A percentile compares a stretch with the other conserved stretches of the same genome.
phyloP scores from a whole-genome alignment of 2,329 filamentous ascomycete species.

The Colletotrichum euphorbiae region DNA sequence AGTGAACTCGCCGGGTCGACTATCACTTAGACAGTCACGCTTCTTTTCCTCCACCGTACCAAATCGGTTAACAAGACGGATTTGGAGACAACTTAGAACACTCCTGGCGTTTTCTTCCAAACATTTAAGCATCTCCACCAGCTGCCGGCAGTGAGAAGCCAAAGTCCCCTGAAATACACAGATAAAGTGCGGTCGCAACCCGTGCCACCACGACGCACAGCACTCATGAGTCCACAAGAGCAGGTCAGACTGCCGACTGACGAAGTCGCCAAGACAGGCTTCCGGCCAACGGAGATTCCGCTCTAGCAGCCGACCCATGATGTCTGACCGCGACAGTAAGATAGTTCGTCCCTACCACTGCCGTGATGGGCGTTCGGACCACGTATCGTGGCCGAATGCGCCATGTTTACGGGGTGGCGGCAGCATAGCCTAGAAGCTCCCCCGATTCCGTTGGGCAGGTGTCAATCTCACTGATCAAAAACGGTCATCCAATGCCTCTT shows the following conservation, averaged over 20 bases:
- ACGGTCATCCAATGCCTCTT: not conserved
- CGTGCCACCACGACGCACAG: constrained; percentile 13
- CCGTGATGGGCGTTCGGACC: constrained; percentile 11
- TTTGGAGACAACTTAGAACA: not conserved
- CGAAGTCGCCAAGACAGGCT: not conserved
- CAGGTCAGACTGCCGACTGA: not conserved
- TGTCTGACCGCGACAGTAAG: constrained; percentile 16
- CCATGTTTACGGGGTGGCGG: not conserved
- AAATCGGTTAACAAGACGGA: too few species aligned
- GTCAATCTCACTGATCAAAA: constrained; percentile 7
- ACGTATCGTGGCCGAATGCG: not conserved
- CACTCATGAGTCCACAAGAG: not conserved
- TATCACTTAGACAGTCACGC: not conserved
- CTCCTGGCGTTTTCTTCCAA: not conserved
- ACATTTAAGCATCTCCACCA: not conserved
- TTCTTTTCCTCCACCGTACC: too few species aligned
- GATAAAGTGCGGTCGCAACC: not conserved
- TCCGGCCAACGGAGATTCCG: not conserved
- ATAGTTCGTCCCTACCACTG: constrained; percentile 10
- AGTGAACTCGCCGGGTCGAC: not conserved
- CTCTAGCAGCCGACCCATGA: not conserved
- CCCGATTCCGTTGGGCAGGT: constrained; percentile 17
- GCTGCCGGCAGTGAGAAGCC: not conserved
- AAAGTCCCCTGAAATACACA: not conserved
- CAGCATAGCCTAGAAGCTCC: constrained; percentile 3